Evolutionary conservation across 768 basidiomycete species (phyloP), one percentile per base, ranked within the genome.

Genomic region (Paxillus rubicundulus): DNA sequence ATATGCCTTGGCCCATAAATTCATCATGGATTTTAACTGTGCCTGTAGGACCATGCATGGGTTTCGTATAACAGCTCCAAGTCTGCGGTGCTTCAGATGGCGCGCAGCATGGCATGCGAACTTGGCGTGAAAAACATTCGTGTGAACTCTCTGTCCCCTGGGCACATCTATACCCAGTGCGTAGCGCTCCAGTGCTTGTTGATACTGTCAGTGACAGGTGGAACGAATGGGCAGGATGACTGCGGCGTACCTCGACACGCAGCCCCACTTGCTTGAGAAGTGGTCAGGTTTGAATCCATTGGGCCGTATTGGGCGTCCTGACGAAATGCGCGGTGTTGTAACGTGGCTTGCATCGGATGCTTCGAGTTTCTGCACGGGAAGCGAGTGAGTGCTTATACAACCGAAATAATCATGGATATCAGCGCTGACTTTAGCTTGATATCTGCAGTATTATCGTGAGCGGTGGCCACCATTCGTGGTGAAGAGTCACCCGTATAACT

Each of bases 51-150:
- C 57, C 85, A 87, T 58, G 79, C 82, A 1, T 89, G 85, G 86
- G 78, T 84, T 46, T 80, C 85, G 13, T 90, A 90, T 70, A 89
- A 89, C 68, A 76, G 80, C 44, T 86, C 84, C 71, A 91, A 91
- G 69, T 80, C 84, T 1, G 88, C 83, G 5, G 86, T 91, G 16
- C 68, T 89, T 38, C 88, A 91, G 69, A 89, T 89, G 86, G 82
- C 76, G 5, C 80, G 89, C 39, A 88, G 85, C 65, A 85, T 91
- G 86, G 88, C 88, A 4, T 89, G 86, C 62, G 88, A 91, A 63
- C 76, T 91, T 2, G 89, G 86, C 2, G 70, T 63, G 33, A 72
- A 82, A 65, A 70, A 74, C 2, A 89, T 91, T 45, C 77, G 89
- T 3, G 86, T 89, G 53, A 91, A 91, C 66, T 74, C 83, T 12